Percentiles rank a stretch among this genome's conserved stretches.
phyloP scores from a whole-genome alignment of 768 basidiomycete genomes.

The Baorangia bicolor region DNA sequence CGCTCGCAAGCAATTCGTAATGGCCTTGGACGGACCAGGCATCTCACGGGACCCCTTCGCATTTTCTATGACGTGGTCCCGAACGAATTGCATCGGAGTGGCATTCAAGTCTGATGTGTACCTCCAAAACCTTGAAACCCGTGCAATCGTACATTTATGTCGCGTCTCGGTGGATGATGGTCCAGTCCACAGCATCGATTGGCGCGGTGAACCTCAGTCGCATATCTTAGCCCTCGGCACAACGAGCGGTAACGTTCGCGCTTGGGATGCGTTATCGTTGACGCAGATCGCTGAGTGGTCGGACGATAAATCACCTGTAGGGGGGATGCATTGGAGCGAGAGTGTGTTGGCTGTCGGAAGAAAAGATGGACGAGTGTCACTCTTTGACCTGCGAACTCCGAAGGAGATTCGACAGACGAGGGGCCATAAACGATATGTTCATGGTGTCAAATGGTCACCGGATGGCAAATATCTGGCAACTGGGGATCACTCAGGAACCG shows the following conservation, averaged over 20 bases:
- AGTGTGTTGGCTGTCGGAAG: conserved; percentile 40
- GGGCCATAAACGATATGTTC: conserved; percentile 35
- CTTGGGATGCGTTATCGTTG: conserved; percentile 49
- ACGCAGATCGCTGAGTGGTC: conserved; percentile 35
- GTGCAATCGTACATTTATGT: conserved; percentile 52
- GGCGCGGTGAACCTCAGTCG: conserved; percentile 44
- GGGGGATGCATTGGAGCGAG: conserved; percentile 42
- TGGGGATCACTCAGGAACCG: conserved; percentile 40
- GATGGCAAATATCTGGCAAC: conserved; percentile 41
- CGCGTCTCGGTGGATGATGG: conserved; percentile 36
- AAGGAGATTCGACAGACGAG: conserved; percentile 28
- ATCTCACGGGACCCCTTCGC: conserved; percentile 53
- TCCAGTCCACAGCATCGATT: conserved; percentile 48
- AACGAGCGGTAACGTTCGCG: conserved; percentile 46
- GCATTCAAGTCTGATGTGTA: conserved; percentile 59
- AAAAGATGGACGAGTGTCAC: conserved; percentile 37
- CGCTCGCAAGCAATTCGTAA: conserved; percentile 50
- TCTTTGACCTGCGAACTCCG: conserved; percentile 38
- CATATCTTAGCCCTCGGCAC: conserved; percentile 52
- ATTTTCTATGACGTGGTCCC: conserved; percentile 63
- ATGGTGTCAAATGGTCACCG: conserved; percentile 42
- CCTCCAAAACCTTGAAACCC: conserved; percentile 60
- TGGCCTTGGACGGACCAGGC: conserved; percentile 66
- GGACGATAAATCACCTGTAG: conserved; percentile 33
- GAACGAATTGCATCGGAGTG: conserved; percentile 57